Conservation (phyloP, 2,329 filamentous ascomycete genomes). For the Penicillium corylophilum region DNA sequence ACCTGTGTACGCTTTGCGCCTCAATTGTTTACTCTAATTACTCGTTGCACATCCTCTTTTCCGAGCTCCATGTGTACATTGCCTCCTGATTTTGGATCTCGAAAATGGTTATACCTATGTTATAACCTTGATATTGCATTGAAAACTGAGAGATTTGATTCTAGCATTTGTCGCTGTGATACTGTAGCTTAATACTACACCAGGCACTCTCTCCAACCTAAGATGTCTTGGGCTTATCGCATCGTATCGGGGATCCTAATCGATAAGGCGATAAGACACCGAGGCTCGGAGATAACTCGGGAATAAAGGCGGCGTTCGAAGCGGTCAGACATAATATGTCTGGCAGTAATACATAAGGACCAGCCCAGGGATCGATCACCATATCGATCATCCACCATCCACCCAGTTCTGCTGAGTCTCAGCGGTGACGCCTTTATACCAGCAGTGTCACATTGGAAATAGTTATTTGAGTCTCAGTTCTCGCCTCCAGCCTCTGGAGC, state of each 20-base stretch:
- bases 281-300: no score
- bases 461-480: neutral
- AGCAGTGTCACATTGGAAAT: neutral
- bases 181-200: no score
- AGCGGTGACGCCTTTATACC: neutral
- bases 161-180: no score
- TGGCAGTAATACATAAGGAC: slow-evolving; percentile 16
- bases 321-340: slow-evolving; percentile 1
- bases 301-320: no score
- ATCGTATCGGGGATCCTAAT: no score
- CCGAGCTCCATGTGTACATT: neutral
- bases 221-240: no score
- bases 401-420: slow-evolving; percentile 1
- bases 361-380: slow-evolving; percentile 25
- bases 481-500: neutral
- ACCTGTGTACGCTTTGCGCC: neutral
- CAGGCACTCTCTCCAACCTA: no score
- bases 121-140: neutral
- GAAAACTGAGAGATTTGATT: no score
- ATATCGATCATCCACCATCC: slow-evolving; percentile 15
- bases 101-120: neutral
- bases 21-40: neutral
- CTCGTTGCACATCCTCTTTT: neutral
- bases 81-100: neutral
- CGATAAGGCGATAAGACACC: no score